These are phyloP conservation scores for Apophysomyces trapeziformis DNA, from an alignment of 371 early-diverging fungal species.

Conservation along the genomic window DNA sequence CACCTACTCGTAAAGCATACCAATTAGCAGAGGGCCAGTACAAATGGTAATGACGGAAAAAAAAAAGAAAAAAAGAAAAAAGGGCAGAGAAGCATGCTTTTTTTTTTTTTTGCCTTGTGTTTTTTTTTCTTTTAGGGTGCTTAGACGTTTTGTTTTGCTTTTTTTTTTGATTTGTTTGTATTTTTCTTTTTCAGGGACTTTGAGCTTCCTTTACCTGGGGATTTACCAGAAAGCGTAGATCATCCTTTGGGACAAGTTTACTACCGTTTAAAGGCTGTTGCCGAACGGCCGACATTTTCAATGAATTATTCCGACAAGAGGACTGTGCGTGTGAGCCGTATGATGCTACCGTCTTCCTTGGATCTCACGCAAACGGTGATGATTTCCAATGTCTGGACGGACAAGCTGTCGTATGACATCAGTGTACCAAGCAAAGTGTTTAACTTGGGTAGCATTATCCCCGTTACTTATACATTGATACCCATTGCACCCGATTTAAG, in stretches of 20 bases:
- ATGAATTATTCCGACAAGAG: slow-evolving; percentile 38
- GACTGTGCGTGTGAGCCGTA: slow-evolving; percentile 33
- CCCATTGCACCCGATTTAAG: slow-evolving; percentile 41
- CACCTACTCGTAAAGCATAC: slow-evolving; percentile 38
- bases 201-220: slow-evolving; percentile 56
- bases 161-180: too few species aligned
- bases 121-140: slow-evolving; percentile 1
- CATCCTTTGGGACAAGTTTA: slow-evolving; percentile 43
- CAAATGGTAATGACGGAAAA: slow-evolving; percentile 48
- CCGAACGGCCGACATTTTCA: slow-evolving; percentile 51
- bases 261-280: slow-evolving; percentile 47
- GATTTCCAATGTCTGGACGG: slow-evolving; percentile 49
- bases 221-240: slow-evolving; percentile 48
- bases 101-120: neutral
- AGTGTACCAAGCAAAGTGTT: slow-evolving; percentile 48
- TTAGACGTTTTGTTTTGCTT: neutral
- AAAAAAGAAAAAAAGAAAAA: neutral
- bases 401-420: slow-evolving; percentile 51
- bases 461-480: slow-evolving; percentile 43
- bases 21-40: slow-evolving; percentile 44
- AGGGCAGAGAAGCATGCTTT: too few species aligned
- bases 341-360: slow-evolving; percentile 39
- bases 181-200: slow-evolving; percentile 39
- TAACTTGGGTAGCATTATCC: slow-evolving; percentile 36
- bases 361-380: slow-evolving; percentile 44